Conservation (phyloP, 2,329 filamentous ascomycete genomes). For the Colletotrichum tamarilloi region DNA sequence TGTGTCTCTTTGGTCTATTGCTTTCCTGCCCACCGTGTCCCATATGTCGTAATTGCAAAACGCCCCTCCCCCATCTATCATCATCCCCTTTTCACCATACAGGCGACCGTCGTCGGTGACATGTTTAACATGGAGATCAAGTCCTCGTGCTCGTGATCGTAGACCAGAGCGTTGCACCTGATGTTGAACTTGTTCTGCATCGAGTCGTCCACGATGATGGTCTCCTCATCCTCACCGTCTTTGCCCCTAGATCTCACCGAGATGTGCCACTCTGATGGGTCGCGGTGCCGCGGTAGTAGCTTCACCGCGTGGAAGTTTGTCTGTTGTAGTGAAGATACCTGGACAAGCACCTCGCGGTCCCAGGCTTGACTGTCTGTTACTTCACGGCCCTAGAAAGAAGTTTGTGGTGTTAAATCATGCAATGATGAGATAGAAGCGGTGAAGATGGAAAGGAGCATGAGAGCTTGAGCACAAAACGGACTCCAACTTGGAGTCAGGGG, state of each 20-base stretch:
- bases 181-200: not conserved
- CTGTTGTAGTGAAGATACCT: not conserved
- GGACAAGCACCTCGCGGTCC: not conserved
- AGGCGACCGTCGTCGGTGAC: constrained; percentile 41
- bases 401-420: not conserved
- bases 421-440: not conserved
- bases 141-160: constrained; percentile 65
- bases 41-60: too few relatives aligned
- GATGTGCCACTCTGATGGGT: not conserved
- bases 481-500: not conserved
- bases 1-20: not conserved
- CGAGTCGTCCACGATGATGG: not conserved
- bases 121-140: constrained; percentile 84
- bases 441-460: not conserved
- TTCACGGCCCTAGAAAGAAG: not conserved
- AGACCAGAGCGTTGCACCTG: not conserved
- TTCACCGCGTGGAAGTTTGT: not conserved
- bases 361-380: not conserved
- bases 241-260: not conserved
- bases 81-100: not conserved
- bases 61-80: not conserved
- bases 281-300: not conserved
- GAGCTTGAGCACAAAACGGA: not conserved
- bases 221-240: not conserved
- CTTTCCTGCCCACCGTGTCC: not conserved